Conservation (phyloP, 1,284 basidiomycete species). For the Ganoderma sp. region DNA sequence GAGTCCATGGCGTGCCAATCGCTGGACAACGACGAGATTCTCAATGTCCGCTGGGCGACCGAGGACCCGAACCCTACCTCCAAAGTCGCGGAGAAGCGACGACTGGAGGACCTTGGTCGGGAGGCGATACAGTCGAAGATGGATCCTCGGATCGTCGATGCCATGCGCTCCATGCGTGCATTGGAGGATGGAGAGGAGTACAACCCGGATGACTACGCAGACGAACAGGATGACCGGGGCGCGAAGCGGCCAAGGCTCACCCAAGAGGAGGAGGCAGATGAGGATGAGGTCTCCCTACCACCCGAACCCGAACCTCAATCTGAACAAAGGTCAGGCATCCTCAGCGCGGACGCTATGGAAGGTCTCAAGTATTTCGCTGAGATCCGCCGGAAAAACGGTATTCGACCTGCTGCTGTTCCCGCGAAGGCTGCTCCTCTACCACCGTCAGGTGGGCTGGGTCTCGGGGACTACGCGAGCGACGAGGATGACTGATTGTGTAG, state of each 20-base stretch:
- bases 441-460: slow-evolving; percentile 53
- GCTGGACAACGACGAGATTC: slow-evolving; percentile 95
- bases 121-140: slow-evolving; percentile 85
- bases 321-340: slow-evolving; percentile 54
- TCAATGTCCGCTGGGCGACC: slow-evolving; percentile 98
- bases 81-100: slow-evolving; percentile 82
- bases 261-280: slow-evolving; percentile 37
- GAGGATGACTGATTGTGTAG: slow-evolving; percentile 56
- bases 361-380: slow-evolving; percentile 87
- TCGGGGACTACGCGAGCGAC: slow-evolving; percentile 80
- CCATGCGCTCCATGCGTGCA: slow-evolving; percentile 81
- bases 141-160: slow-evolving; percentile 85
- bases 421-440: slow-evolving; percentile 41
- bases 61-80: slow-evolving; percentile 94
- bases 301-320: slow-evolving; percentile 38
- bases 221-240: slow-evolving; percentile 42
- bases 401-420: slow-evolving; percentile 32
- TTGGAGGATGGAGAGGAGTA: slow-evolving; percentile 80
- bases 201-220: slow-evolving; percentile 50
- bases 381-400: slow-evolving; percentile 66
- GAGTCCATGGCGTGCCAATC: slow-evolving; percentile 99
- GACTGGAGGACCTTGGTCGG: slow-evolving; percentile 82
- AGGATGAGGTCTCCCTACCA: slow-evolving; percentile 39
- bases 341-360: slow-evolving; percentile 82
- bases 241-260: slow-evolving; percentile 45